Evolutionary conservation across 306 rosid species (phyloP), one percentile per base, ranked within the genome.

Genomic region (Sechiopsis laciniata): DNA sequence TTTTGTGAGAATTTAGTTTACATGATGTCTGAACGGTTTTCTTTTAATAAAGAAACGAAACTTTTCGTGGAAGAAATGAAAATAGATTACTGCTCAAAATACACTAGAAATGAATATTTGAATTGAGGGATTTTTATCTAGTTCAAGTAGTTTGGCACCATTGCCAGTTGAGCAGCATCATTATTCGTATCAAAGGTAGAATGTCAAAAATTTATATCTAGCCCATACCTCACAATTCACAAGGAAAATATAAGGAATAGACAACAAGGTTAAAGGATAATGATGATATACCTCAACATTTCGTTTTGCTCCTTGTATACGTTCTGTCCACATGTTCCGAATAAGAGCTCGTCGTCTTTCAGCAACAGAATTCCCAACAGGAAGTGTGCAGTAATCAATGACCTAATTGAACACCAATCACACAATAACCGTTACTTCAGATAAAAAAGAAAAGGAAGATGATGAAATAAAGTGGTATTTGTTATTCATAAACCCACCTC

Each of bases 311-410:
- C 98, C 98, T 85, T 90, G 88, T 72, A 94, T 94, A 66, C 98
- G 92, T 77, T 94, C 95, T 81, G 91, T 94, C 98, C 98, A 94
- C 98, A 94, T 94, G 81, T 90, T 90, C 74, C 91, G 95, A 77
- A 94, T 90, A 71, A 94, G 96, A 77, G 88, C 95, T 54, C 89
- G 88, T 14, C 98, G 89, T 76, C 94, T 96, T 78, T 94, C 96
- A 73, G 98, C 90, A 75, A 94, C 88, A 22, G 84, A 78, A 55
- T 81, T 90, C 20, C 74, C 92, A 65, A 57, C 5, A 58, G 98
- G 98, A 82, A 94, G 97, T 11, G 96, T 90, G 74, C 85, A 81
- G 86, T 94, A 94, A 84, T 94, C 98, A 82, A 94, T 90, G 32
- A 94, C 98, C 98, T 94, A 72, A 17, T 42, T 16, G 66, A 20